A percentile compares a stretch with the other conserved stretches of the same genome.
Evolutionary conservation across 2,329 filamentous ascomycete genomes (phyloP).

Genomic region (Diaporthe longicolla): DNA sequence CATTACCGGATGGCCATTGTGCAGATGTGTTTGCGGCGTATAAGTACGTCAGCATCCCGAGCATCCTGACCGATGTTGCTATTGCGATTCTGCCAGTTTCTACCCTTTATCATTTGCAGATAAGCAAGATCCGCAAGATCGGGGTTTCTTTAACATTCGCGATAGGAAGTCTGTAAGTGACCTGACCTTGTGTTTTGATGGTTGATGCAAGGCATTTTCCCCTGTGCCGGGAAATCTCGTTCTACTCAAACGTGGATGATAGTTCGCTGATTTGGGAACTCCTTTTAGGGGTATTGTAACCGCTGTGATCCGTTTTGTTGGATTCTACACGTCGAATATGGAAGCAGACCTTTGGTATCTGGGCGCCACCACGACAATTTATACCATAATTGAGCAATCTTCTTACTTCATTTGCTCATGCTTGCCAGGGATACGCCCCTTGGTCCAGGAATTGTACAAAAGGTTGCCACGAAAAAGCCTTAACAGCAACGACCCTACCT

Average conservation of each 20-base stretch:
- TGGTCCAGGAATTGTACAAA: neutral
- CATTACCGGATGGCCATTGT: neutral
- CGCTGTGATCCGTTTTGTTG: neutral
- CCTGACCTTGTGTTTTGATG: no score
- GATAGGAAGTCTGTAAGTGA: neutral
- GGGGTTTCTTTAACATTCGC: neutral
- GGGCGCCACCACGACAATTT: neutral
- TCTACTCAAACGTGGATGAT: no score
- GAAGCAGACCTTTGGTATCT: neutral
- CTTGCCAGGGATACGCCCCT: neutral
- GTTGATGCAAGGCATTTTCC: no score
- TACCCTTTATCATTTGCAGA: neutral
- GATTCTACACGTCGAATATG: neutral
- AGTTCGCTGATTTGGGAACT: neutral
- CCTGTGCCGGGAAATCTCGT: no score
- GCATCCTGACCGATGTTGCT: neutral
- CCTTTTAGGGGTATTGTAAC: neutral
- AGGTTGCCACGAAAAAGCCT: neutral
- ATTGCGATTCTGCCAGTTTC: neutral
- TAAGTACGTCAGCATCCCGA: neutral
- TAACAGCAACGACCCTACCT: neutral
- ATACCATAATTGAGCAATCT: neutral
- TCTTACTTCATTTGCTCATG: conserved; percentile 19
- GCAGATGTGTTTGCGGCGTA: neutral
- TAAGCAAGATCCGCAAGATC: neutral